Evolutionary conservation across 345 rosid species (phyloP), one percentile per base, ranked within the genome.

Genomic region (Salix arbutifolia): DNA sequence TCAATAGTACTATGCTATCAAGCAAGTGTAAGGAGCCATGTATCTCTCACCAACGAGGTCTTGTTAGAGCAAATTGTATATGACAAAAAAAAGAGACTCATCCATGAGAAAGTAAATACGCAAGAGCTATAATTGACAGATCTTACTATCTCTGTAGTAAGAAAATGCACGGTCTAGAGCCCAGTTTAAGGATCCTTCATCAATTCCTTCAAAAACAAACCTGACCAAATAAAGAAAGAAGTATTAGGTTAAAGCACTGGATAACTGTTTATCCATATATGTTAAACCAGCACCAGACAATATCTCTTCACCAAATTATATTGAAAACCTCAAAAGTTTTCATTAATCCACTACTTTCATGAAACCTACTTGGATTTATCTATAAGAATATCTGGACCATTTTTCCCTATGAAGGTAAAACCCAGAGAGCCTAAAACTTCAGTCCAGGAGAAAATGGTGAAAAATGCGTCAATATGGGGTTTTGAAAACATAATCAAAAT

Each of bases 161-260:
- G 84, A 44, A 84, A 89, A 85, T 78, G 91, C 90, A 35, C 90
- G 87, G 60, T 84, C 84, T 25, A 89, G 84, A 71, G 91, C 86
- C 69, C 78, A 61, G 72, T 82, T 72, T 26, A 87, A 75, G 71
- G 91, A 89, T 74, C 86, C 87, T 83, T 84, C 88, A 77, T 87
- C 91, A 79, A 86, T 89, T 77, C 91, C 91, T 76, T 89, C 87
- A 46, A 89, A 87, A 31, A 79, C 85, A 76, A 85, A 89, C 86
- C 90, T 88, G 79, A 69, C 18, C 67, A 76, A 44, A 31, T 8
- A 44, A 53, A 40, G 58, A 8, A 19, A 14, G 1, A 25, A 67
- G 56, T n/a, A 30, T 64, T 1, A 10, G 28, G 28, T 19, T 4
- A 28, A 64, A 26, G 33, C 67, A 52, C 65, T 28, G 65, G 67